These are phyloP conservation scores for Sclerotinia minor DNA, from an alignment of 2,329 filamentous ascomycete genomes.

Conservation along the genomic window DNA sequence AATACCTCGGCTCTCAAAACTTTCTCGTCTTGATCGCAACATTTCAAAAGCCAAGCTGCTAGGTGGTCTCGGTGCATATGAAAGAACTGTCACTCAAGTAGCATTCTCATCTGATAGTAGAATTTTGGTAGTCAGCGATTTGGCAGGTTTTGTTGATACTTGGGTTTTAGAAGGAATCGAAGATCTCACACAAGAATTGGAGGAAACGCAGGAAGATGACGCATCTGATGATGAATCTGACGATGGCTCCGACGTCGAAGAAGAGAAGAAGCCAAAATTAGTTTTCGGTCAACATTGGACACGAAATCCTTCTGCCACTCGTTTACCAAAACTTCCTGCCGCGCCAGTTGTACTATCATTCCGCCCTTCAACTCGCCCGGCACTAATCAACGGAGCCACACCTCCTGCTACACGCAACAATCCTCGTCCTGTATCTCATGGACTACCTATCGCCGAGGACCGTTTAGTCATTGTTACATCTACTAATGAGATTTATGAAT, in stretches of 20 bases:
- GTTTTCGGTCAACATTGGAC: slow-evolving; percentile 70
- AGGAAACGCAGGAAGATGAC: slow-evolving; percentile 42
- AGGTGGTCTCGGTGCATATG: slow-evolving; percentile 72
- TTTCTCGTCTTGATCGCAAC: slow-evolving; percentile 55
- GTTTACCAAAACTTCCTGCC: slow-evolving; percentile 67
- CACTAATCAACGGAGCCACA: slow-evolving; percentile 47
- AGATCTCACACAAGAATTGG: slow-evolving; percentile 47
- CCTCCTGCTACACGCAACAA: slow-evolving; percentile 38
- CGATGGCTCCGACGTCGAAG: slow-evolving; percentile 47
- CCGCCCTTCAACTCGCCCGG: slow-evolving; percentile 46
- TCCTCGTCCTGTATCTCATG: slow-evolving; percentile 45
- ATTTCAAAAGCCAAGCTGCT: slow-evolving; percentile 57
- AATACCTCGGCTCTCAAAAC: slow-evolving; percentile 48
- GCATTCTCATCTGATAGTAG: slow-evolving; percentile 79
- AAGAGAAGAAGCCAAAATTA: slow-evolving; percentile 49
- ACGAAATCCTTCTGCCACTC: slow-evolving; percentile 67
- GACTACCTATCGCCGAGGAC: slow-evolving; percentile 54
- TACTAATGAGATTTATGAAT: slow-evolving; percentile 69
- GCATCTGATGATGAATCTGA: slow-evolving; percentile 43
- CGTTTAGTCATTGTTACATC: slow-evolving; percentile 62
- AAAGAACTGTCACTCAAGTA: slow-evolving; percentile 70
- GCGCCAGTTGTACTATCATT: slow-evolving; percentile 70
- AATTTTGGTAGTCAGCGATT: slow-evolving; percentile 75
- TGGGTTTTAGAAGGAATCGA: slow-evolving; percentile 70
- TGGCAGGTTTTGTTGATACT: slow-evolving; percentile 83